phyloP scores from a whole-genome alignment of 345 rosid species.

The Pistacia integerrima region DNA sequence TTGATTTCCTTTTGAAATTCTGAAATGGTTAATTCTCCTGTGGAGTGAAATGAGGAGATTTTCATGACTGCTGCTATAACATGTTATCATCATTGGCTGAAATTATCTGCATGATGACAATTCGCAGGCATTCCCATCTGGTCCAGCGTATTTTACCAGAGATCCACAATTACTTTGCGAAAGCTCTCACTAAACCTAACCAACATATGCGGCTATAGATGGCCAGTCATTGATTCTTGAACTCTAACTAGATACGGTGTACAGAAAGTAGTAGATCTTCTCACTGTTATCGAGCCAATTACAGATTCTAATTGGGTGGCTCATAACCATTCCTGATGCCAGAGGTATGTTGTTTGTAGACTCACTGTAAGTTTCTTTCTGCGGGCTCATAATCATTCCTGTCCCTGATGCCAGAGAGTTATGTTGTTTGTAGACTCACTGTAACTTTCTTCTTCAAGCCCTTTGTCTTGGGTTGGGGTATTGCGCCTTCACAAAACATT shows the following conservation, averaged over 20 bases:
- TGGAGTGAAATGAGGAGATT: background rate
- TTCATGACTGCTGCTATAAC: background rate
- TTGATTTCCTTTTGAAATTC: background rate
- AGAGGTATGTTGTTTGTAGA: constrained; percentile 22
- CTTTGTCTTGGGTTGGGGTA: constrained; percentile 26
- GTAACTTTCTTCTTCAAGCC: constrained; percentile 20
- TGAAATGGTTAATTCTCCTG: background rate
- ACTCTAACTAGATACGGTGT: constrained; percentile 44
- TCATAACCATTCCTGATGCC: constrained; percentile 24
- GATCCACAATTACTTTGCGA: constrained; percentile 73
- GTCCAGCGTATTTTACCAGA: constrained; percentile 76
- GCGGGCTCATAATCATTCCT: constrained; percentile 27
- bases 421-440: constrained; percentile 8
- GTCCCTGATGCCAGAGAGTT: constrained; percentile 21
- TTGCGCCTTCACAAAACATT: constrained; percentile 15
- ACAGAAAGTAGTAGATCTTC: constrained; percentile 45
- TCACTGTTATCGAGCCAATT: constrained; percentile 26
- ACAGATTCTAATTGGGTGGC: constrained; percentile 28
- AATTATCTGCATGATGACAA: background rate
- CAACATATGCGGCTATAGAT: constrained; percentile 62
- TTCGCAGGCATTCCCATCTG: constrained; percentile 67
- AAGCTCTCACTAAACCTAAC: constrained; percentile 69
- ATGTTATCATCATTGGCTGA: background rate
- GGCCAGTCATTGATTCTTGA: constrained; percentile 34
- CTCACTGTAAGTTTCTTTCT: background rate